Conservation (phyloP, 371 early-diverging fungal species). For the Circinella umbellata region DNA sequence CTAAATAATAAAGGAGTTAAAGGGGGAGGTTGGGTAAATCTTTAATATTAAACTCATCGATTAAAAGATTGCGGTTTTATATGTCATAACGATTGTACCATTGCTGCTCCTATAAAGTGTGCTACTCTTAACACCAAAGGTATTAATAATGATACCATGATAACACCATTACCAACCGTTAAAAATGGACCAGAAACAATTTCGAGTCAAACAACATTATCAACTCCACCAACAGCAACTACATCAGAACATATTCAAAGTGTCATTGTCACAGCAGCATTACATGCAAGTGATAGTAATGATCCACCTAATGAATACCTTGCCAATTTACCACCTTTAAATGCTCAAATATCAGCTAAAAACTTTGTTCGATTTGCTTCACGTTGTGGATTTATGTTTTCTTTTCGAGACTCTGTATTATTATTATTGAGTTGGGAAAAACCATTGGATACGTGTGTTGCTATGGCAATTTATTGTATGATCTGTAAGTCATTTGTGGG, state of each 20-base stretch:
- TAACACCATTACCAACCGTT: background rate
- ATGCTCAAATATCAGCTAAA: conserved; percentile 48
- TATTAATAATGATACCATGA: background rate
- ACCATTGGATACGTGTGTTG: conserved; percentile 42
- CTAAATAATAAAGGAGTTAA: no score
- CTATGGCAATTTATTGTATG: conserved; percentile 40
- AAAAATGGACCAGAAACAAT: background rate
- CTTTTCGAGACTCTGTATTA: conserved; percentile 42
- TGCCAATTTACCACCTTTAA: conserved; percentile 42
- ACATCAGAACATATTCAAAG: conserved; percentile 36
- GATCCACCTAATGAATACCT: conserved; percentile 37
- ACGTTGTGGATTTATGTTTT: conserved; percentile 51
- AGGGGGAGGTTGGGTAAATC: no score
- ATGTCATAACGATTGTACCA: conserved; percentile 9
- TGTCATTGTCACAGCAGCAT: conserved; percentile 45
- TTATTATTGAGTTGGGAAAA: conserved; percentile 53
- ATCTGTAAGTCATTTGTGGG: conserved; percentile 43
- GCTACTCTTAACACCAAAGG: background rate
- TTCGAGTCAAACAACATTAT: background rate
- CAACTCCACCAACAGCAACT: background rate
- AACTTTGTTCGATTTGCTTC: conserved; percentile 52
- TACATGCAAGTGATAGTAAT: conserved; percentile 34
- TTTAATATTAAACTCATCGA: conserved; percentile 1
- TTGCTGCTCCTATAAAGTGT: conserved; percentile 3
- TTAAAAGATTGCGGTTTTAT: background rate